Evolutionary conservation across 2,329 filamentous ascomycete genomes (phyloP).

Genomic region (Tolypocladium ophioglossoides): DNA sequence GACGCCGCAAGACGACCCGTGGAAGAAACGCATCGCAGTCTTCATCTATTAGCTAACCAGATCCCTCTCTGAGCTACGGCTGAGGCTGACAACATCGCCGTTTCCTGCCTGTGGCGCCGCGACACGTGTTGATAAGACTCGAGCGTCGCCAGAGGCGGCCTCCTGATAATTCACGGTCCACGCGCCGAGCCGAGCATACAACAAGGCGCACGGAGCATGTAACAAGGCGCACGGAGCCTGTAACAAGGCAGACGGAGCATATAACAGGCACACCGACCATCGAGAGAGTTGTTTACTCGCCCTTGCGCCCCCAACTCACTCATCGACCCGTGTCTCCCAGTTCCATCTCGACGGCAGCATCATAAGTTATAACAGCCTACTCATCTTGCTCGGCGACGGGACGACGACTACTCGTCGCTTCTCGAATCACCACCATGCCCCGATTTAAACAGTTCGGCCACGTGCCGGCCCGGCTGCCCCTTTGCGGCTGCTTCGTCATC

Average conservation of each 20-base stretch:
- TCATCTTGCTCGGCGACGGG: background rate
- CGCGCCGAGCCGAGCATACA: too few species aligned
- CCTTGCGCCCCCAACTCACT: background rate
- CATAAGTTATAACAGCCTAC: too few species aligned
- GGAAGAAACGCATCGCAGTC: too few species aligned
- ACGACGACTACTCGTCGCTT: too few species aligned
- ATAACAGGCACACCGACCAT: too few species aligned
- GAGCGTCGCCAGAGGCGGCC: background rate
- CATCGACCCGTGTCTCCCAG: background rate
- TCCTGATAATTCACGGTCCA: background rate
- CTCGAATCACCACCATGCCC: background rate
- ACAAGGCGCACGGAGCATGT: too few species aligned
- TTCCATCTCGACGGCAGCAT: too few species aligned
- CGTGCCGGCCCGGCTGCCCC: background rate
- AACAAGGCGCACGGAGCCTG: too few species aligned
- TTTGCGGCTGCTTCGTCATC: conserved; percentile 26
- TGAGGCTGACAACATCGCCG: background rate
- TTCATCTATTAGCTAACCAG: background rate
- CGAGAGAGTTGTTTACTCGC: too few species aligned
- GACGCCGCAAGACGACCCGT: too few species aligned
- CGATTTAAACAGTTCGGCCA: background rate
- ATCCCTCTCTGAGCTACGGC: background rate
- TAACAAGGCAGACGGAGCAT: too few species aligned
- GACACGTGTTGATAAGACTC: background rate
- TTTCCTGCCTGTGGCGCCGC: background rate